A percentile compares a stretch with the other conserved stretches of the same genome.
These are phyloP conservation scores for Lathyrus sativus DNA, from an alignment of 306 rosid genomes.

Conservation along the genomic window DNA sequence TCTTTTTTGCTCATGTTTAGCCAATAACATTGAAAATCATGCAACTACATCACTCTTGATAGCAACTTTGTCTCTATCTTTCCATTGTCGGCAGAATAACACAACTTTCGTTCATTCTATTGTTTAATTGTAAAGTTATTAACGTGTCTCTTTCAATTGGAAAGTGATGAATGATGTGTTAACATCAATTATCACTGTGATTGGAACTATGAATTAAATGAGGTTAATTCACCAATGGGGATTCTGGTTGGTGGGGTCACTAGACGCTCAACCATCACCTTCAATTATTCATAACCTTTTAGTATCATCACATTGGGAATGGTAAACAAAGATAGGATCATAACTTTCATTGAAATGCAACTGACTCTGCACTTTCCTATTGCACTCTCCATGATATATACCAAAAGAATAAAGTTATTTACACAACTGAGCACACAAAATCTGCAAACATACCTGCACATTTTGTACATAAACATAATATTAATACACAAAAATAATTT, in stretches of 20 bases:
- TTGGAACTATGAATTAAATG: conserved; percentile 6
- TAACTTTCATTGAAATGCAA: not conserved
- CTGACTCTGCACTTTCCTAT: conserved; percentile 28
- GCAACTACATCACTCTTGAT: conserved; percentile 31
- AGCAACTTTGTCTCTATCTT: conserved; percentile 36
- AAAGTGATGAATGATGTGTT: not conserved
- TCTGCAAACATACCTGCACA: not conserved
- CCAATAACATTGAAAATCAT: conserved; percentile 36
- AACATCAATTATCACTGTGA: conserved; percentile 24
- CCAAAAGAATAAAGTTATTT: not conserved
- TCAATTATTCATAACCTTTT: conserved; percentile 27
- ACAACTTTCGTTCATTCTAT: conserved; percentile 10
- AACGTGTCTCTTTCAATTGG: not conserved
- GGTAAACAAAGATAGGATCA: not conserved
- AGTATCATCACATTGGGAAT: conserved; percentile 8
- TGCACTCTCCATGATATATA: not conserved
- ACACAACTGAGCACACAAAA: too few relatives aligned
- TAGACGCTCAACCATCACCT: conserved; percentile 9
- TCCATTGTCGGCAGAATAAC: conserved; percentile 47
- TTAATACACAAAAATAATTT: too few relatives aligned
- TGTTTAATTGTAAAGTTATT: conserved; percentile 9
- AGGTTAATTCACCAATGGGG: conserved; percentile 22
- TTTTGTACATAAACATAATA: not conserved
- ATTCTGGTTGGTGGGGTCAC: conserved; percentile 8
- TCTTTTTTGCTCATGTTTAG: not conserved